Base-by-base conservation (phyloP, 2,329 filamentous ascomycete species). In the Gyromitra esculenta region DNA sequence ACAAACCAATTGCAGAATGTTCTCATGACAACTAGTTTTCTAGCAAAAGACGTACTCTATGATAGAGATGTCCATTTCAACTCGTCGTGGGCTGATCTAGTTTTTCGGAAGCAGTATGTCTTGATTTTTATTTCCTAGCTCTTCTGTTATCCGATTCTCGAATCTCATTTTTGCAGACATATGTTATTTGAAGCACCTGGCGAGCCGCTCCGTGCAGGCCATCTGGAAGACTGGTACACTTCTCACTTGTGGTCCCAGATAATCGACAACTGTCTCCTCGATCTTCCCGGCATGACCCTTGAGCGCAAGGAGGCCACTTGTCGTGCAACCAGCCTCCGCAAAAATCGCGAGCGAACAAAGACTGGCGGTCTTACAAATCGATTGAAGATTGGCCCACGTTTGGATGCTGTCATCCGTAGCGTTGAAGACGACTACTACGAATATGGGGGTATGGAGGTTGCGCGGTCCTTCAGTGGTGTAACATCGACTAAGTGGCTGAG, bases 201-300 rank as follows among this genome's bases (percentile, higher is more conserved):
- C 2, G 68, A 73, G 18, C 73, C 73, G 6, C 73, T 76, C 9
- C 68, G 73, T 18, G 52, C 73, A 15, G 21, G 68, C 13, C 73
- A 76, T 39, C 21, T 76, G 31, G 73, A 76, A 63, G 73, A 76
- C 62, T 76, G 73, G 73, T 76, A 76, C 54, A 67, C 43, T 25
- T 76, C 73, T n/a, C 64, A 76, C 56, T 37, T 76, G 35, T 76
- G 73, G 73, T 76, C 73, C 31, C 63, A 69, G n/a, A 73, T 76
- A 31, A 25, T 76, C 48, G 73, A 76, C 35, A 45, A 65, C 64
- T 77, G 63, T 48, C 52, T 77, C 41, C 39, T 77, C 4, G 65
- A 75, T 21, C 65, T 77, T 37, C 56, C 57, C 1, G 64, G 64
- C 1, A 77, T 77, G 75, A 75, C 75, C 6, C 54, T 77, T 18